A percentile compares a stretch with the other conserved stretches of the same genome.
Conservation (phyloP, 768 basidiomycete genomes). For the Lanmaoa pseudosensibilis region DNA sequence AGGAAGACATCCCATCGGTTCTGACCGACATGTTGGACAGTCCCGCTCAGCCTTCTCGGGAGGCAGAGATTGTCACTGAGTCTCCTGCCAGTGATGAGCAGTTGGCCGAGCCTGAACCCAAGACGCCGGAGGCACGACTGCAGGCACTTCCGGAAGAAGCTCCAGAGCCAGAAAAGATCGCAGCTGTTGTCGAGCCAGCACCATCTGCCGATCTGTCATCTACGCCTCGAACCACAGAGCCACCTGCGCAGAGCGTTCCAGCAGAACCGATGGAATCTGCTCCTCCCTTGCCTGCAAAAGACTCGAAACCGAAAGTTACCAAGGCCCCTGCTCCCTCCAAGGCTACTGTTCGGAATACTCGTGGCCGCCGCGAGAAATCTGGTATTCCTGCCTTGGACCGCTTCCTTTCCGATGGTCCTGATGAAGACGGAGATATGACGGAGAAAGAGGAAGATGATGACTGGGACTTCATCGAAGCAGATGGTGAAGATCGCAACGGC, state of each 20-base stretch:
- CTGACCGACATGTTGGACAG: slow-evolving; percentile 20
- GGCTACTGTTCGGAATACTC: slow-evolving; percentile 30
- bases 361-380: slow-evolving; percentile 73
- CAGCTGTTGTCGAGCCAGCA: slow-evolving; percentile 15
- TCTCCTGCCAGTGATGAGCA: slow-evolving; percentile 34
- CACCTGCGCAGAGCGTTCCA: background rate
- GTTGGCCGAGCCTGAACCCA: slow-evolving; percentile 57
- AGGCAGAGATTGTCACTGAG: slow-evolving; percentile 37
- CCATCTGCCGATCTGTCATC: slow-evolving; percentile 16
- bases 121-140: slow-evolving; percentile 72
- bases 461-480: slow-evolving; percentile 88
- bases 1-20: slow-evolving; percentile 37
- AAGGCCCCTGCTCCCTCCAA: slow-evolving; percentile 18
- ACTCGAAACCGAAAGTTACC: slow-evolving; percentile 29
- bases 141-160: slow-evolving; percentile 34
- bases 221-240: slow-evolving; percentile 16
- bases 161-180: slow-evolving; percentile 15
- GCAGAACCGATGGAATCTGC: slow-evolving; percentile 21
- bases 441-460: slow-evolving; percentile 70
- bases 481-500: slow-evolving; percentile 83
- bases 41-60: slow-evolving; percentile 27
- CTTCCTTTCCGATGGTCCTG: slow-evolving; percentile 56
- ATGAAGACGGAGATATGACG: slow-evolving; percentile 42
- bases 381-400: slow-evolving; percentile 80
- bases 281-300: slow-evolving; percentile 35